These are phyloP conservation scores for Boletus bicolor DNA, from an alignment of 768 basidiomycete species.

Conservation along the genomic window DNA sequence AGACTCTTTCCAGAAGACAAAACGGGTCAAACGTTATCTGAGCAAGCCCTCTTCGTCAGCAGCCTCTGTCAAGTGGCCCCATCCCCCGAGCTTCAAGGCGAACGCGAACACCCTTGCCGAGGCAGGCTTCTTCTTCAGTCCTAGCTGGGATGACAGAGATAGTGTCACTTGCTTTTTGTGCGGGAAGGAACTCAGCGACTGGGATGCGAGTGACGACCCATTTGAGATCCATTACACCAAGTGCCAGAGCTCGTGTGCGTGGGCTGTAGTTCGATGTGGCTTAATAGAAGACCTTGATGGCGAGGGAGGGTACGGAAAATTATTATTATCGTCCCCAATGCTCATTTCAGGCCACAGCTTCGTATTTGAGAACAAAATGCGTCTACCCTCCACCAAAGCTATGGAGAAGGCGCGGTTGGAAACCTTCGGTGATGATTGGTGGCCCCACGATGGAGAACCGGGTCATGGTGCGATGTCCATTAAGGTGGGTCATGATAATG, in stretches of 20 bases:
- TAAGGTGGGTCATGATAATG: conserved; percentile 43
- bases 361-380: conserved; percentile 51
- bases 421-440: conserved; percentile 71
- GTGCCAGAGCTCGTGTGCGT: conserved; percentile 64
- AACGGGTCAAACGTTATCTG: conserved; percentile 52
- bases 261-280: conserved; percentile 80
- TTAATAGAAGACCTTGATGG: conserved; percentile 54
- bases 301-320: conserved; percentile 49
- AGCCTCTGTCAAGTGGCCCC: conserved; percentile 71
- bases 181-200: conserved; percentile 75
- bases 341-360: conserved; percentile 42
- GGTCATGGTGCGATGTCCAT: conserved; percentile 69
- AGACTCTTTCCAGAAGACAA: conserved; percentile 65
- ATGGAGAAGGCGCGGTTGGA: conserved; percentile 74
- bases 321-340: background rate
- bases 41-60: conserved; percentile 45
- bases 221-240: conserved; percentile 78
- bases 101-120: conserved; percentile 75
- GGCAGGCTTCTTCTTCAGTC: conserved; percentile 87
- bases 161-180: conserved; percentile 85
- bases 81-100: conserved; percentile 59
- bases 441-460: conserved; percentile 65
- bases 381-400: conserved; percentile 60
- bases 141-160: conserved; percentile 64
- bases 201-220: conserved; percentile 85